These are phyloP conservation scores for Thymus mandschuricus DNA, from an alignment of 257 asterid species.

Conservation along the genomic window DNA sequence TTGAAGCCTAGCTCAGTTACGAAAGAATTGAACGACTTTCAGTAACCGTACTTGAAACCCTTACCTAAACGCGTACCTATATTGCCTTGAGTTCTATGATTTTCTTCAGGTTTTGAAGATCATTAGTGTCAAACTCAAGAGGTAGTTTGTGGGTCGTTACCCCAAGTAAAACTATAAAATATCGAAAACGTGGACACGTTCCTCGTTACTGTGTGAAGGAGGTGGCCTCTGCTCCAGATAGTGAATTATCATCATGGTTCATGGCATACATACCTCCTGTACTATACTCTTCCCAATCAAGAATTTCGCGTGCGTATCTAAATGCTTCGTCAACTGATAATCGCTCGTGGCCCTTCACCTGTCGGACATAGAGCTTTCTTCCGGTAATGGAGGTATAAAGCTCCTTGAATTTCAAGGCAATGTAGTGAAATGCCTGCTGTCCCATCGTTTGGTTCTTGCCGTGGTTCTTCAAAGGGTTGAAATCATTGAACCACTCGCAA, in stretches of 20 bases:
- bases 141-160: neutral
- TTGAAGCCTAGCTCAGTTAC: neutral
- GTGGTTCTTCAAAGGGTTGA: slow-evolving; percentile 51
- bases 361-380: slow-evolving; percentile 61
- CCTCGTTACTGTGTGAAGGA: slow-evolving; percentile 21
- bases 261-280: slow-evolving; percentile 32
- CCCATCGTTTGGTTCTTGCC: slow-evolving; percentile 48
- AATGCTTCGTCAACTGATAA: slow-evolving; percentile 55
- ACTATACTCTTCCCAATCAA: slow-evolving; percentile 65
- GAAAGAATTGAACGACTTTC: neutral
- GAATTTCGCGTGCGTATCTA: slow-evolving; percentile 54
- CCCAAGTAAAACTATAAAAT: neutral
- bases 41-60: neutral
- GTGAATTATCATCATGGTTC: slow-evolving; percentile 40
- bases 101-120: neutral
- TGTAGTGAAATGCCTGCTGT: slow-evolving; percentile 61
- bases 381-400: slow-evolving; percentile 56
- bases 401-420: slow-evolving; percentile 65
- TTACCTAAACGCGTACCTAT: neutral
- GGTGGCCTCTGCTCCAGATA: slow-evolving; percentile 41
- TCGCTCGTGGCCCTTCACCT: slow-evolving; percentile 43
- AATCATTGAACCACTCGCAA: slow-evolving; percentile 73
- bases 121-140: neutral
- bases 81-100: neutral
- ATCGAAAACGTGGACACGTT: neutral